phyloP scores from a whole-genome alignment of 106 monocot genomes.

The Phalaenopsis aphrodite region DNA sequence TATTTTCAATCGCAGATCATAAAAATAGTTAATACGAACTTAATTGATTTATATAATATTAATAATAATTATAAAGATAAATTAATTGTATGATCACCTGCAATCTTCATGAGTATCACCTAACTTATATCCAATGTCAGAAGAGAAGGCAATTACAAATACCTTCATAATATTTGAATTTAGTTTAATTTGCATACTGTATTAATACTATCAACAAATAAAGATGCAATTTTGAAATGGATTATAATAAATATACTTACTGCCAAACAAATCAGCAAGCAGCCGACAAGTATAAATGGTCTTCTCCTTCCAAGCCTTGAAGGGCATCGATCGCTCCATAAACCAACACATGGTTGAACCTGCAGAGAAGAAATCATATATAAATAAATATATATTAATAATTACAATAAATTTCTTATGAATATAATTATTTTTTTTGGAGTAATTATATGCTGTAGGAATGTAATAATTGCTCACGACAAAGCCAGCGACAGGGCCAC shows the following conservation, averaged over 20 bases:
- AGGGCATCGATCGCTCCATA: constrained; percentile 72
- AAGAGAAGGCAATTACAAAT: constrained; percentile 73
- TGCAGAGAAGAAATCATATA: not conserved
- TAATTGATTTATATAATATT: too few relatives aligned
- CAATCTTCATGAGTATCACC: constrained; percentile 84
- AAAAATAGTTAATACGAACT: not conserved
- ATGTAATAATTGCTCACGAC: constrained; percentile 39
- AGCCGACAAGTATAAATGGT: constrained; percentile 78
- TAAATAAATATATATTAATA: too few relatives aligned
- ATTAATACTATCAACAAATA: not conserved
- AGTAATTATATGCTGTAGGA: too few relatives aligned
- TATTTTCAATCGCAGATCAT: not conserved
- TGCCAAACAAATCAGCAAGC: constrained; percentile 54
- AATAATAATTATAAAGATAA: not conserved
- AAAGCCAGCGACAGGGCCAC: constrained; percentile 89
- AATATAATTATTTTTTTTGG: not conserved
- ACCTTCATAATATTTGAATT: not conserved
- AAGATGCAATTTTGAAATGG: not conserved
- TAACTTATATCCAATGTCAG: constrained; percentile 68
- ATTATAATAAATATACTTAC: constrained; percentile 22
- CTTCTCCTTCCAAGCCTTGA: constrained; percentile 69
- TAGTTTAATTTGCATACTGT: too few relatives aligned
- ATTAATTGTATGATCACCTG: constrained; percentile 29
- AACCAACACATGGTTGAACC: constrained; percentile 86
- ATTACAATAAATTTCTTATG: too few relatives aligned